Conservation (phyloP, 768 basidiomycete genomes). For the Harrya chromipes region DNA sequence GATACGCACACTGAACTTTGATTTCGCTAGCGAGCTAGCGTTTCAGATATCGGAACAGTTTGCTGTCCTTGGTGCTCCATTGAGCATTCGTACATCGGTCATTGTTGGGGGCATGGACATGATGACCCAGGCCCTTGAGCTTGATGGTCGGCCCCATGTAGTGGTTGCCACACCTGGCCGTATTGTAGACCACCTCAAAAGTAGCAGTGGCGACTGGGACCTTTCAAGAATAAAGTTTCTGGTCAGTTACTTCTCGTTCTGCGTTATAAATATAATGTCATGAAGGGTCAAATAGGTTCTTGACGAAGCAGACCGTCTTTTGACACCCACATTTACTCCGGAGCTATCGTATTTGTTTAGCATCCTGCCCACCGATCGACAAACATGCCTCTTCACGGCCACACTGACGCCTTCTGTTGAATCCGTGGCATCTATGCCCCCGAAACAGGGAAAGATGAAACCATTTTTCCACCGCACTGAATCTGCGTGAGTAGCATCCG, state of each 20-base stretch:
- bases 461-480: constrained; percentile 84
- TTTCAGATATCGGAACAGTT: constrained; percentile 98
- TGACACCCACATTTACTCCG: constrained; percentile 85
- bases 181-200: constrained; percentile 85
- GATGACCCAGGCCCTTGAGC: constrained; percentile 88
- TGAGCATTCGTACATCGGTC: constrained; percentile 83
- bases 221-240: constrained; percentile 81
- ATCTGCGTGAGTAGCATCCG: constrained; percentile 50
- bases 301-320: constrained; percentile 93
- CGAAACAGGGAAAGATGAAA: constrained; percentile 77
- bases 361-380: constrained; percentile 77
- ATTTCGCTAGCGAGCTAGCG: constrained; percentile 73
- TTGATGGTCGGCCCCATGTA: constrained; percentile 83
- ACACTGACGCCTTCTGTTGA: constrained; percentile 89
- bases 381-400: constrained; percentile 96
- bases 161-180: constrained; percentile 96
- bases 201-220: constrained; percentile 75
- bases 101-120: constrained; percentile 99
- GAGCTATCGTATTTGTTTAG: constrained; percentile 79
- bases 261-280: neutral
- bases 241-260: constrained; percentile 40
- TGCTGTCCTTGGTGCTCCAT: constrained; percentile 76
- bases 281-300: constrained; percentile 56
- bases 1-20: neutral
- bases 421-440: constrained; percentile 64